Evolutionary conservation across 1,284 basidiomycete species (phyloP).

Genomic region (Moesziomyces sp.): DNA sequence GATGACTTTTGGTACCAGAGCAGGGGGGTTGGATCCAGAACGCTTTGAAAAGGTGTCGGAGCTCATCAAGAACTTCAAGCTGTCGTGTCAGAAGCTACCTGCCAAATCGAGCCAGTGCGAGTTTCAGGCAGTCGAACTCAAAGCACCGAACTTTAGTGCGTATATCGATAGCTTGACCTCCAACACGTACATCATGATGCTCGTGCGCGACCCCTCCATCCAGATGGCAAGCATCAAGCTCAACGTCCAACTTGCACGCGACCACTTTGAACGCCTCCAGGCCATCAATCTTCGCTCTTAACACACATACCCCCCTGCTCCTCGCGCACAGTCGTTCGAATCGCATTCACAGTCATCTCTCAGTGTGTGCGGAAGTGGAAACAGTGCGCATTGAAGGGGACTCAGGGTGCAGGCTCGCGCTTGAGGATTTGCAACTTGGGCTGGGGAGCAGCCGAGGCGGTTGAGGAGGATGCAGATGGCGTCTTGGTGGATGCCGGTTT

Average conservation of each 20-base stretch:
- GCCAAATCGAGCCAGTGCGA: conserved; percentile 32
- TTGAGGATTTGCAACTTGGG: conserved; percentile 34
- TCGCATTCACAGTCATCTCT: not conserved
- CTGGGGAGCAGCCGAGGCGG: not conserved
- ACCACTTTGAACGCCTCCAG: conserved; percentile 76
- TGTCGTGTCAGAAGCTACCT: conserved; percentile 74
- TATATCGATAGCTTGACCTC: conserved; percentile 93
- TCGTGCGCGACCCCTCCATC: conserved; percentile 86
- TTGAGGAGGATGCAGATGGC: not conserved
- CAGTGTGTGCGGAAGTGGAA: not conserved
- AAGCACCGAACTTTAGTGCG: conserved; percentile 76
- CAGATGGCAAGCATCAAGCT: conserved; percentile 84
- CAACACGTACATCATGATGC: conserved; percentile 91
- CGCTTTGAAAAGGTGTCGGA: conserved; percentile 96
- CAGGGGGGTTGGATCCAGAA: conserved; percentile 74
- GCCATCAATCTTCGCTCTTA: conserved; percentile 40
- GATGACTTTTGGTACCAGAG: no score
- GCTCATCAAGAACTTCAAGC: conserved; percentile 93
- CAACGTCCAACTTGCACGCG: conserved; percentile 82
- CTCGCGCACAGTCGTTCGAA: no score
- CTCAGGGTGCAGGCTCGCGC: conserved; percentile 7
- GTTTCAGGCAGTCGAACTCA: conserved; percentile 67
- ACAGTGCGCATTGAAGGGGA: not conserved
- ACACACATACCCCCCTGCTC: conserved; percentile 8
- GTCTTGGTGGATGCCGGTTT: conserved; percentile 2